Percentiles rank a stretch among this genome's conserved stretches.
These are phyloP conservation scores for Dactylonectria estremocensis DNA, from an alignment of 2,329 filamentous ascomycete species.

Conservation along the genomic window DNA sequence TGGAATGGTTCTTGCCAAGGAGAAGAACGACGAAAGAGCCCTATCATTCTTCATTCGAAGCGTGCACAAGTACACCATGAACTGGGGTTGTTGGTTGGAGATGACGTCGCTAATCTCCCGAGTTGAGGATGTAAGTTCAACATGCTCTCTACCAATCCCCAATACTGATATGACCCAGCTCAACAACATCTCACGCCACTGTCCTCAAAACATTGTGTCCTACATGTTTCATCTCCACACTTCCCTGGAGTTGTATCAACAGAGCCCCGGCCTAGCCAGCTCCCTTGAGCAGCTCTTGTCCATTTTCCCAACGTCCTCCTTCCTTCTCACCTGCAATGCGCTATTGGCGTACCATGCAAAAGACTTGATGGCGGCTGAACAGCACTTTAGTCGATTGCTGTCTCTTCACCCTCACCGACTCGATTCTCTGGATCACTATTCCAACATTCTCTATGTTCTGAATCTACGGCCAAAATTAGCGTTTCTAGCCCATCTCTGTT, in stretches of 20 bases:
- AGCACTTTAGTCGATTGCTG: slow-evolving; percentile 83
- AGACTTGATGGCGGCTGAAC: slow-evolving; percentile 77
- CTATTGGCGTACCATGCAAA: slow-evolving; percentile 93
- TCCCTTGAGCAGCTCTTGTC: slow-evolving; percentile 83
- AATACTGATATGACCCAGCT: slow-evolving; percentile 65
- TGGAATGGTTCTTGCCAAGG: slow-evolving; percentile 89
- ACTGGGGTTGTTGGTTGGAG: slow-evolving; percentile 98
- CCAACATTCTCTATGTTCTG: slow-evolving; percentile 97
- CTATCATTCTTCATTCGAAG: slow-evolving; percentile 90
- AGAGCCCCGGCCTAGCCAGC: slow-evolving; percentile 80
- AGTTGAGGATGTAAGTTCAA: slow-evolving; percentile 80
- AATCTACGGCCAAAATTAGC: slow-evolving; percentile 89
- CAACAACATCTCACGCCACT: slow-evolving; percentile 77
- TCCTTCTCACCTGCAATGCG: slow-evolving; percentile 91
- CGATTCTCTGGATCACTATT: slow-evolving; percentile 95
- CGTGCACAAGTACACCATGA: slow-evolving; percentile 91
- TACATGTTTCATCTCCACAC: slow-evolving; percentile 95
- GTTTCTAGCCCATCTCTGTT: slow-evolving; percentile 92
- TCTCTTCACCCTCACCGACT: slow-evolving; percentile 82
- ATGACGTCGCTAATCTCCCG: slow-evolving; percentile 85
- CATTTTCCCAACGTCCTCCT: slow-evolving; percentile 91
- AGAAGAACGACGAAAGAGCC: slow-evolving; percentile 89
- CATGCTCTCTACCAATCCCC: slow-evolving; percentile 41
- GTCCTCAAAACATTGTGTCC: slow-evolving; percentile 92
- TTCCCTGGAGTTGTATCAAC: slow-evolving; percentile 92